Percentiles rank a stretch among this genome's conserved stretches.
These are phyloP conservation scores for Zygoascus bituminiphila DNA, from an alignment of 805 yeast species.

Conservation along the genomic window DNA sequence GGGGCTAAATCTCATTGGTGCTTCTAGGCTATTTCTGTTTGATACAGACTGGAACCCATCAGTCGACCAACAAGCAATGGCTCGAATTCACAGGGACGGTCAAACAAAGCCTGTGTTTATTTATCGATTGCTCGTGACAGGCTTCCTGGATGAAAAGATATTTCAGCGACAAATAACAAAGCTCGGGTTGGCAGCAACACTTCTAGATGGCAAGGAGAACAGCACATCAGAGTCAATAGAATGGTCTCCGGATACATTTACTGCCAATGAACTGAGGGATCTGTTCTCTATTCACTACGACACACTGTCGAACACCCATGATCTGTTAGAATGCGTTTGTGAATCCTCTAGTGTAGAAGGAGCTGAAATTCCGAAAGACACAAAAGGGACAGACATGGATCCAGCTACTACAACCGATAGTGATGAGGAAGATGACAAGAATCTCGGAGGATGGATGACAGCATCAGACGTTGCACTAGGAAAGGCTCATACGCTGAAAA, in stretches of 20 bases:
- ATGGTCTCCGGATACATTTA: constrained; percentile 47
- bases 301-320: constrained; percentile 19
- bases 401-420: constrained; percentile 23
- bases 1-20: constrained; percentile 86
- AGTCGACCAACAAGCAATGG: constrained; percentile 88
- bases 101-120: constrained; percentile 71
- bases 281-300: constrained; percentile 51
- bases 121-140: constrained; percentile 78
- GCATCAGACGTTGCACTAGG: constrained; percentile 41
- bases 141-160: constrained; percentile 89
- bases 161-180: constrained; percentile 87
- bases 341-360: constrained; percentile 27
- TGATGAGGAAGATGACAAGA: constrained; percentile 16
- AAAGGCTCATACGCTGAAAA: constrained; percentile 15
- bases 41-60: constrained; percentile 99
- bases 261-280: constrained; percentile 59
- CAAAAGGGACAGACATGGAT: constrained; percentile 1
- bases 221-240: constrained; percentile 11
- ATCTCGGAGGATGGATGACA: constrained; percentile 40
- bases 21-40: constrained; percentile 71
- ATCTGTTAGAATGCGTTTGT: constrained; percentile 35
- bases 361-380: constrained; percentile 9
- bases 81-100: constrained; percentile 91
- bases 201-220: constrained; percentile 30
- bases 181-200: constrained; percentile 64